Conservation (phyloP, 495 filamentous ascomycete genomes). For the Choiromyces venosus region DNA sequence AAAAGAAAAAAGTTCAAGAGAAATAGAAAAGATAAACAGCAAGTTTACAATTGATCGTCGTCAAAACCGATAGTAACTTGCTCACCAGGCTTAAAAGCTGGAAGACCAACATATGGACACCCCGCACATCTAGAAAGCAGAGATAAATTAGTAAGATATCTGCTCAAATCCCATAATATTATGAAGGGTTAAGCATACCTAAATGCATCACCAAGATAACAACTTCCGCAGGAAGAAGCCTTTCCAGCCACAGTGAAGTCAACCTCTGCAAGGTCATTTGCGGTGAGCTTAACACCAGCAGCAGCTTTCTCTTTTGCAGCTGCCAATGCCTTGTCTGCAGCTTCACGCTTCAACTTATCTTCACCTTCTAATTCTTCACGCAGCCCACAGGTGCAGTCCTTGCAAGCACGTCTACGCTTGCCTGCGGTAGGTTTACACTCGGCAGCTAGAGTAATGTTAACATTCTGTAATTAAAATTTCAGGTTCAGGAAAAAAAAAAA, state of each 20-base stretch:
- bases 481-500: conserved; percentile 23
- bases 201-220: conserved; percentile 86
- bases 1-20: background rate
- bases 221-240: conserved; percentile 87
- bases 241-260: conserved; percentile 97
- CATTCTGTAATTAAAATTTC: background rate
- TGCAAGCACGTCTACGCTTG: conserved; percentile 86
- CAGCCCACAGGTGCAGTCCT: conserved; percentile 94
- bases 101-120: conserved; percentile 88
- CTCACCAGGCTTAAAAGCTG: conserved; percentile 93
- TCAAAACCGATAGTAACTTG: conserved; percentile 83
- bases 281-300: conserved; percentile 61
- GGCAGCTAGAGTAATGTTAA: conserved; percentile 51
- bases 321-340: conserved; percentile 57
- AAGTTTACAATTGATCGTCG: conserved; percentile 68
- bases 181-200: conserved; percentile 50
- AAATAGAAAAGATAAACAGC: conserved; percentile 2
- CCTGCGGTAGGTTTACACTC: conserved; percentile 77
- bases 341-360: conserved; percentile 61
- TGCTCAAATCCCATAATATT: background rate
- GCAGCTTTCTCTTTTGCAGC: conserved; percentile 51
- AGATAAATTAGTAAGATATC: background rate
- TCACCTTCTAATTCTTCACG: conserved; percentile 72
- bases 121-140: conserved; percentile 50
- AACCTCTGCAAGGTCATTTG: conserved; percentile 75